Percentiles rank a stretch among this genome's conserved stretches.
Conservation (phyloP, 176 grass and related monocot species). For the Hsuehochloa calcarea region DNA sequence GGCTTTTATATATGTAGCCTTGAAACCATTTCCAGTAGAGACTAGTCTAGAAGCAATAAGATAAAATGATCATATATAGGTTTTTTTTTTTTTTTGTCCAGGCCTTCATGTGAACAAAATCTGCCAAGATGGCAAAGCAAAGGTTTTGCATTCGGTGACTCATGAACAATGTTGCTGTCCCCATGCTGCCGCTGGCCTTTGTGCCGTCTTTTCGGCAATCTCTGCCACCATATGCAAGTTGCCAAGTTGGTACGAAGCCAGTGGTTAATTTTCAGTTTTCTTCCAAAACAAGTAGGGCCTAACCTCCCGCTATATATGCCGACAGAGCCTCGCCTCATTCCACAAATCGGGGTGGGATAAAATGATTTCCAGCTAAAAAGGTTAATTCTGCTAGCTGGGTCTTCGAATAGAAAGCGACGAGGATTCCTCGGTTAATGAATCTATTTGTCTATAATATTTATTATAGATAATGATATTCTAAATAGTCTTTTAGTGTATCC, state of each 20-base stretch:
- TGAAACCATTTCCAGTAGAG: too few relatives aligned
- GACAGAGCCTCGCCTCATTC: neutral
- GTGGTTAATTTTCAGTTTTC: neutral
- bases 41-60: neutral
- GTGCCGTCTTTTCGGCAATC: neutral
- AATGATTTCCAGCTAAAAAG: neutral
- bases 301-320: neutral
- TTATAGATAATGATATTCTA: too few relatives aligned
- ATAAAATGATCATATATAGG: neutral
- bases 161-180: neutral
- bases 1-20: too few relatives aligned
- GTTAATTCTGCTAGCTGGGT: neutral
- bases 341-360: neutral
- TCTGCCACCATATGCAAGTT: neutral
- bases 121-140: neutral
- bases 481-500: too few relatives aligned
- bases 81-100: neutral
- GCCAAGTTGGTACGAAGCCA: neutral
- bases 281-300: neutral
- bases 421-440: too few relatives aligned
- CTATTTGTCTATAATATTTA: too few relatives aligned
- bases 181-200: neutral
- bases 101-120: neutral
- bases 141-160: neutral
- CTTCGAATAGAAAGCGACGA: neutral